Conservation (phyloP, 2,329 filamentous ascomycete species). For the Colletotrichum viniferum region DNA sequence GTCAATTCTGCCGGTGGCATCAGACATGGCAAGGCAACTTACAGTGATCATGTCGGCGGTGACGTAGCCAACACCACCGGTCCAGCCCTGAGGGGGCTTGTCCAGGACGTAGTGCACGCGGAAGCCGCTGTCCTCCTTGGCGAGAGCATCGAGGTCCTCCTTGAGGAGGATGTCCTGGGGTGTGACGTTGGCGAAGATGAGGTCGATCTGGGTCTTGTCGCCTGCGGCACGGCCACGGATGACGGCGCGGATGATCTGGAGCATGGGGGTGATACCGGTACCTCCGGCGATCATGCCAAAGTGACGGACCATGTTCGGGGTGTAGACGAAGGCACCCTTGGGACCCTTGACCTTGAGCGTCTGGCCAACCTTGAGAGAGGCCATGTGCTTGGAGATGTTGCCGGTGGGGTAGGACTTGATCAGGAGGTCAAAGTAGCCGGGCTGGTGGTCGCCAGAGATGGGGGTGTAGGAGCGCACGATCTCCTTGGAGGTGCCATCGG, state of each 20-base stretch:
- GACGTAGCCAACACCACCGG: slow-evolving; percentile 91
- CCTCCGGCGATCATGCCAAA: slow-evolving; percentile 99
- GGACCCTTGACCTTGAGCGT: slow-evolving; percentile 90
- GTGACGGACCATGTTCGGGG: slow-evolving; percentile 92
- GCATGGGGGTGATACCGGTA: slow-evolving; percentile 97
- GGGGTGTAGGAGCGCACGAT: slow-evolving; percentile 92
- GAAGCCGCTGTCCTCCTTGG: slow-evolving; percentile 79
- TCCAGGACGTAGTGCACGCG: slow-evolving; percentile 94
- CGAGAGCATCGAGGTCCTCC: slow-evolving; percentile 86
- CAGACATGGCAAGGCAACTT: slow-evolving; percentile 29
- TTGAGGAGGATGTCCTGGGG: slow-evolving; percentile 89
- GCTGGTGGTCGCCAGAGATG: slow-evolving; percentile 86
- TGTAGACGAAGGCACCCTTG: slow-evolving; percentile 98
- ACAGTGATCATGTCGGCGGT: slow-evolving; percentile 95
- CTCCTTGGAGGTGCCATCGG: slow-evolving; percentile 77
- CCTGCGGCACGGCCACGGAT: slow-evolving; percentile 78
- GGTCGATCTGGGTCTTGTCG: slow-evolving; percentile 86
- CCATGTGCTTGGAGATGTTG: slow-evolving; percentile 95
- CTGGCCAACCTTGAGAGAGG: slow-evolving; percentile 80
- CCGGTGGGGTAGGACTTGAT: slow-evolving; percentile 98
- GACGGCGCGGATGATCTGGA: slow-evolving; percentile 93
- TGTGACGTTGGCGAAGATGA: slow-evolving; percentile 98
- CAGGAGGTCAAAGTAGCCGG: slow-evolving; percentile 92
- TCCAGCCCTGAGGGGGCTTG: slow-evolving; percentile 92
- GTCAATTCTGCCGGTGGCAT: slow-evolving; percentile 33